Evolutionary conservation across 257 asterid species (phyloP), one percentile per base, ranked within the genome.

Genomic region (Forsythia viridissima): DNA sequence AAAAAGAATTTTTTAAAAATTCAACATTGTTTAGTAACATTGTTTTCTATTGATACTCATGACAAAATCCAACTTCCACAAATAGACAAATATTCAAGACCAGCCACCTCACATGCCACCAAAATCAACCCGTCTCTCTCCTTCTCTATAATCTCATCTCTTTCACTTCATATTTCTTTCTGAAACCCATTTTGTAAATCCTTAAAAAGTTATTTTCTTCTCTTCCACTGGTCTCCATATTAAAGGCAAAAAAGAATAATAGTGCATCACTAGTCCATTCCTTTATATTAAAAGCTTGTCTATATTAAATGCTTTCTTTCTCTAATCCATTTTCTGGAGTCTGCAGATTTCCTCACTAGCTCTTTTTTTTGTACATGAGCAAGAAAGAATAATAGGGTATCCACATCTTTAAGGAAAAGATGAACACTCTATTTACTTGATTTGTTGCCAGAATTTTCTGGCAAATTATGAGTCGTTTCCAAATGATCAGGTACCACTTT

Each of bases 51-150:
- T 24, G 24, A 24, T 24, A 24, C 24, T 24, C 59, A 52, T 77
- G 97, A 88, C 98, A 89, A 93, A 89, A 76, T 82, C 83, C 88
- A 89, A 84, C 83, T 79, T 90, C 85, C 87, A 86, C 87, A 79
- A 78, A 59, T 55, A 37, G 91, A 90, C 98, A 93, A 92, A 24
- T 34, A 83, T 70, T 80, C 87, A 76, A 74, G 88, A 79, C 78
- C 78, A 74, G 24, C 24, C 24, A 24, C 24, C 24, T 24, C 24
- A 24, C 24, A 24, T 24, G 24, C 24, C 24, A 24, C 88, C 90
- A 88, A 86, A 89, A 41, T 73, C 80, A 68, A 75, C 81, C 75
- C 51, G 81, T 18, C 43, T 72, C 72, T 66, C 68, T 55, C 82
- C 73, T 77, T 80, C 46, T 72, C 1, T 43, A 8, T 43, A 5